A percentile compares a stretch with the other conserved stretches of the same genome.
These are phyloP conservation scores for Climacium dendroides DNA, from an alignment of 225 moss, liverwort and hornwort species.

Conservation along the genomic window DNA sequence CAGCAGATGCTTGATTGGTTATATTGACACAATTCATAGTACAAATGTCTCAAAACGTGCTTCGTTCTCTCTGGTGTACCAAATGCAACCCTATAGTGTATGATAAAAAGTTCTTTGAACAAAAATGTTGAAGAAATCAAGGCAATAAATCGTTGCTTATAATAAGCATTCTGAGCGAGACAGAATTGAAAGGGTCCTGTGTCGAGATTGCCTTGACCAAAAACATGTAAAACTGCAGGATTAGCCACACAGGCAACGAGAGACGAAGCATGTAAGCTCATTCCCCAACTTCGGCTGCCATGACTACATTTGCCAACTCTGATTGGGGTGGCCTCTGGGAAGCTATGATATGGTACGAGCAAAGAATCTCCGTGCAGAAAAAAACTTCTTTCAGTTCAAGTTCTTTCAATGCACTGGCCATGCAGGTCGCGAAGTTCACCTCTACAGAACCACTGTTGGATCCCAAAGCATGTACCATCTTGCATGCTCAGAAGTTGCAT, in stretches of 20 bases:
- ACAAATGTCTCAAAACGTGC: constrained; percentile 21
- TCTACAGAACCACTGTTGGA: neutral
- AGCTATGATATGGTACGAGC: neutral
- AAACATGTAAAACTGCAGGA: constrained; percentile 9
- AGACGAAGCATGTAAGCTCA: constrained; percentile 5
- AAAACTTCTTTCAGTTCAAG: neutral
- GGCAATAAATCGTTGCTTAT: constrained; percentile 1
- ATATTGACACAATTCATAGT: constrained; percentile 14
- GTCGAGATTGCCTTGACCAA: neutral
- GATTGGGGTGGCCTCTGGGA: neutral
- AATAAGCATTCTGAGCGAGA: neutral
- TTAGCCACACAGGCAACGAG: neutral
- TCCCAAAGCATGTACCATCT: neutral
- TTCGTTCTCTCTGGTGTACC: neutral
- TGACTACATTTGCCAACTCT: constrained; percentile 1
- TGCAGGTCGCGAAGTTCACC: neutral
- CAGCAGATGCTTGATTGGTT: constrained; percentile 6
- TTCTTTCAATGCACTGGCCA: neutral
- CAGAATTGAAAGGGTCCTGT: neutral
- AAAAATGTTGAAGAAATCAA: constrained; percentile 8
- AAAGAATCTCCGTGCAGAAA: neutral
- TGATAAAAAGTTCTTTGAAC: neutral
- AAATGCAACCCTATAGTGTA: constrained; percentile 12
- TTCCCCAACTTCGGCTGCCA: neutral
- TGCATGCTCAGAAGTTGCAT: neutral